Evolutionary conservation across 768 basidiomycete species (phyloP).

Genomic region (Leccinum uliginosum): DNA sequence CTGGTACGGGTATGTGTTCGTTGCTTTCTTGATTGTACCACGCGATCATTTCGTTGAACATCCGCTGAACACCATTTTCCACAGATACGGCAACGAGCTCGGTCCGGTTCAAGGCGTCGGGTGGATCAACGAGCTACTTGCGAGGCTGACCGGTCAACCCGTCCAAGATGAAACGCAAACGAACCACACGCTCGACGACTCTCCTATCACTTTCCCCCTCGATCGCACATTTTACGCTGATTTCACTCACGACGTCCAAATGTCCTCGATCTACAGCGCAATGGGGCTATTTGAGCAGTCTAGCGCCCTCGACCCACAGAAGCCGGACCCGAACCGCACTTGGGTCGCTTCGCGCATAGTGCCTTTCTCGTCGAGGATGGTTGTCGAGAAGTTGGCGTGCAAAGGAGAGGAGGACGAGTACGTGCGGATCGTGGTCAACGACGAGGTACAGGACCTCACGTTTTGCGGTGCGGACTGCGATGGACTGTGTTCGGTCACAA

Average conservation of each 20-base stretch:
- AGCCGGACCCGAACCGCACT: slow-evolving; percentile 23
- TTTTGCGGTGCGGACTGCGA: not conserved
- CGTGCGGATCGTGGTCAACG: slow-evolving; percentile 30
- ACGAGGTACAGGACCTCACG: not conserved
- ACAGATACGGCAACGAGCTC: slow-evolving; percentile 60
- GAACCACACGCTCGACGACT: slow-evolving; percentile 65
- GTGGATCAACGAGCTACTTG: slow-evolving; percentile 81
- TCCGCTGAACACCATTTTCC: not conserved
- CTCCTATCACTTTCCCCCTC: slow-evolving; percentile 68
- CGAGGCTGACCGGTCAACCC: slow-evolving; percentile 59
- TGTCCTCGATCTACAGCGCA: slow-evolving; percentile 68
- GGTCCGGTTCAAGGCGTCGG: slow-evolving; percentile 80
- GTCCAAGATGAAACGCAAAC: slow-evolving; percentile 72
- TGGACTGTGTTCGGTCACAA: not conserved
- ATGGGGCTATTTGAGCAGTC: slow-evolving; percentile 47
- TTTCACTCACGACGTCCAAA: slow-evolving; percentile 82
- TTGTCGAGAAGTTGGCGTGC: slow-evolving; percentile 59
- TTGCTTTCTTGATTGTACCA: not conserved
- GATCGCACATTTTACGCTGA: slow-evolving; percentile 65
- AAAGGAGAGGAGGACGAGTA: slow-evolving; percentile 32
- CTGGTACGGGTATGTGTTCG: slow-evolving; percentile 44
- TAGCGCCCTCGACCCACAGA: slow-evolving; percentile 14
- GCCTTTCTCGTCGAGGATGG: slow-evolving; percentile 69
- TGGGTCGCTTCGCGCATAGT: slow-evolving; percentile 59
- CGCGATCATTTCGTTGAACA: not conserved